Conservation (phyloP, 129 eudicot genomes). For the Saussurea involucrata region DNA sequence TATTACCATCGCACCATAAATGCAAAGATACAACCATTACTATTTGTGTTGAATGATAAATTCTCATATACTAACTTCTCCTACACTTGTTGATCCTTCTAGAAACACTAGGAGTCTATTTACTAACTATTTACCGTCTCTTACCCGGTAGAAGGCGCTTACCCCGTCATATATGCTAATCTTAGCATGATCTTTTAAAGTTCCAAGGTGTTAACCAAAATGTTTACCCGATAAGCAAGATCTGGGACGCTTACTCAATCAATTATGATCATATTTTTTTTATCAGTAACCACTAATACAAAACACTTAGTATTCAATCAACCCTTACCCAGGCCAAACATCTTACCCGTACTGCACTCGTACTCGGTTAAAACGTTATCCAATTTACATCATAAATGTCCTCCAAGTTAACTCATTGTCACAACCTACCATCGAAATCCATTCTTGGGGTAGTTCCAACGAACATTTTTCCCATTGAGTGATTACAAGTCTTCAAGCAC, state of each 20-base stretch:
- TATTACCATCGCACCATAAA: background rate
- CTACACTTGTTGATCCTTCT: background rate
- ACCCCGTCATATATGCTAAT: background rate
- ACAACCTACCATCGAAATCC: background rate
- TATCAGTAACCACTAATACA: background rate
- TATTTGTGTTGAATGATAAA: background rate
- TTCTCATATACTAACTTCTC: background rate
- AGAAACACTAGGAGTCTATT: background rate
- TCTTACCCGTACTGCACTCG: background rate
- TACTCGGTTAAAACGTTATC: background rate
- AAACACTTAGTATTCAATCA: background rate
- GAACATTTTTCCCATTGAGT: background rate
- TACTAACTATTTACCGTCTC: background rate
- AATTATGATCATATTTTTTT: background rate
- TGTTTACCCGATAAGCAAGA: background rate
- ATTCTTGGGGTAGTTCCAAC: background rate
- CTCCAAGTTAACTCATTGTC: background rate
- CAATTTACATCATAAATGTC: background rate
- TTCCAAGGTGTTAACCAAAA: background rate
- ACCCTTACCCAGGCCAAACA: background rate
- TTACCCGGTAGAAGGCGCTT: background rate
- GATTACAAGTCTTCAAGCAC: background rate
- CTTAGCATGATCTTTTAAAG: background rate
- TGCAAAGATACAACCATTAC: background rate
- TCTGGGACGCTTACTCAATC: too few relatives aligned